Percentiles rank a stretch among this genome's conserved stretches.
Conservation (phyloP, 495 filamentous ascomycete genomes). For the Trichoderma asperelloides region DNA sequence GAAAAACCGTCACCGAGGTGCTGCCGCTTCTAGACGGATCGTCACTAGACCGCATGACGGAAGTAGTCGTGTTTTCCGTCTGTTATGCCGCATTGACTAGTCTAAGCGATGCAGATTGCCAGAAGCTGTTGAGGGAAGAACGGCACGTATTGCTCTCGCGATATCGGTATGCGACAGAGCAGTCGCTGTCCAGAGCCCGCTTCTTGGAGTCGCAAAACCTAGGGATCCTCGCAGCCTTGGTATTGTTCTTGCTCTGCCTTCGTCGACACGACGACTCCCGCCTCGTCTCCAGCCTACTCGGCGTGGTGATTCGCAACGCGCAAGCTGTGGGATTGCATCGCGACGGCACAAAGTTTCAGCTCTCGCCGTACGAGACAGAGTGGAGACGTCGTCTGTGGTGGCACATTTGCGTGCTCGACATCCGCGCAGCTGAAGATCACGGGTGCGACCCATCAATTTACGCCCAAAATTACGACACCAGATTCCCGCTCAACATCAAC, state of each 20-base stretch:
- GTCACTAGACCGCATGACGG: constrained; percentile 14
- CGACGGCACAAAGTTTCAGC: constrained; percentile 32
- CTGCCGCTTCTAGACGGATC: background rate
- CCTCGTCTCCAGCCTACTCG: constrained; percentile 50
- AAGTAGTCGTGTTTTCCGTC: constrained; percentile 52
- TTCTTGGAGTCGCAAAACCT: constrained; percentile 60
- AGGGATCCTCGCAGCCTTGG: constrained; percentile 61
- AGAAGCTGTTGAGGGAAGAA: constrained; percentile 34
- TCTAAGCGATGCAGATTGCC: constrained; percentile 35
- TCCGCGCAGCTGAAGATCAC: constrained; percentile 29
- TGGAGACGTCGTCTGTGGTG: constrained; percentile 43
- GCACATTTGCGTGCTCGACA: constrained; percentile 33
- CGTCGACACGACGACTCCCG: constrained; percentile 44
- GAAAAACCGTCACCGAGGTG: constrained; percentile 2
- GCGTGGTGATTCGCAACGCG: constrained; percentile 38
- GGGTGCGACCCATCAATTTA: constrained; percentile 32
- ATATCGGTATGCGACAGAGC: constrained; percentile 60
- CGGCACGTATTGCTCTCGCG: constrained; percentile 37
- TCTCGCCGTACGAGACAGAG: constrained; percentile 42
- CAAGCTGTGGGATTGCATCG: constrained; percentile 42
- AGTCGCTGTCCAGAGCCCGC: constrained; percentile 55
- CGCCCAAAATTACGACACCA: constrained; percentile 30
- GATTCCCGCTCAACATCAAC: constrained; percentile 36
- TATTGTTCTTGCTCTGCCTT: constrained; percentile 48
- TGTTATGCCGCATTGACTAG: constrained; percentile 53